These are phyloP conservation scores for Ciborinia camelliae DNA, from an alignment of 2,329 filamentous ascomycete species.

Conservation along the genomic window DNA sequence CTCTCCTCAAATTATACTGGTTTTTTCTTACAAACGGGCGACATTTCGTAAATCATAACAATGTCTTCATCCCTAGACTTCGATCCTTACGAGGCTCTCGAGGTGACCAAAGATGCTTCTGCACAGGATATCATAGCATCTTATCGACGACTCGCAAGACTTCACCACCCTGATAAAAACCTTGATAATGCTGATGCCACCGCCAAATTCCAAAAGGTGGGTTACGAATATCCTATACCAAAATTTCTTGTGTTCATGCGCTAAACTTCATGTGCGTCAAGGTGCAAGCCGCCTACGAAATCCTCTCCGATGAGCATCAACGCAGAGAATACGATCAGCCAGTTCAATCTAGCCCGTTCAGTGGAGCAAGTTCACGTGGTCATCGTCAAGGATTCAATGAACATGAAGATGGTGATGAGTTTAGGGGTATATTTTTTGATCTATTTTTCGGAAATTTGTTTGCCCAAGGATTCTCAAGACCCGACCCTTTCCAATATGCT, in stretches of 20 bases:
- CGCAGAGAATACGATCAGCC: conserved; percentile 20
- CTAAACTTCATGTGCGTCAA: conserved; percentile 6
- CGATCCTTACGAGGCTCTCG: conserved; percentile 24
- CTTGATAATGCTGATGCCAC: conserved; percentile 23
- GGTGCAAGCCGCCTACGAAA: conserved; percentile 26
- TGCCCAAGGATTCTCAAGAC: neutral
- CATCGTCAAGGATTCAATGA: neutral
- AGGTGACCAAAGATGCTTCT: conserved; percentile 20
- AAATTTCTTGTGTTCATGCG: neutral
- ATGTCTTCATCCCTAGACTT: conserved; percentile 24
- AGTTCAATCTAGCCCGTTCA: neutral
- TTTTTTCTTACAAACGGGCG: neutral
- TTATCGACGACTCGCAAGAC: conserved; percentile 24
- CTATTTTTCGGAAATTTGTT: neutral
- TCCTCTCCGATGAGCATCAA: conserved; percentile 19
- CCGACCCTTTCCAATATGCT: too few species aligned
- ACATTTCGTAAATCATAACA: neutral
- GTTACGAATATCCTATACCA: neutral
- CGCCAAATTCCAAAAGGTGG: conserved; percentile 25
- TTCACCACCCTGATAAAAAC: conserved; percentile 30
- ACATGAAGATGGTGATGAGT: neutral
- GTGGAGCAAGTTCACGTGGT: neutral
- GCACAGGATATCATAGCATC: conserved; percentile 22
- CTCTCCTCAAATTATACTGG: neutral
- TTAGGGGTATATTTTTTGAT: neutral